Evolutionary conservation across 2,329 filamentous ascomycete genomes (phyloP), one percentile per base, ranked within the genome.

Genomic region (Chaetomium olivaceum): DNA sequence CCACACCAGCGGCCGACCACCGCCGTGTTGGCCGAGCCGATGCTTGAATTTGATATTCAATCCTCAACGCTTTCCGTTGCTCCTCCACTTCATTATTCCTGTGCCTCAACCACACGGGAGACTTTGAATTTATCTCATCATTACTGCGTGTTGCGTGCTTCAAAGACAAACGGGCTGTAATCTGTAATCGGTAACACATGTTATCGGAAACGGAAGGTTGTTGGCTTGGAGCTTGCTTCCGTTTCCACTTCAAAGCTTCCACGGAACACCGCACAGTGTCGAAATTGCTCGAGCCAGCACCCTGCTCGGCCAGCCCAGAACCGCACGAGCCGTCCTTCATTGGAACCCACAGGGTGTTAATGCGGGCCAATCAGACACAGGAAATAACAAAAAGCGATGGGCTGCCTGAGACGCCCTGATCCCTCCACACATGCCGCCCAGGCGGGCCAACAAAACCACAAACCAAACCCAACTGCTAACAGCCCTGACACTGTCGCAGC

Each of bases 381-480:
- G 6, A 3, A 55, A 27, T 50, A 25, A 9, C 27, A 19, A 36
- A 33, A 39, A 58, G 16, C 57, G 23, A 58, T 11, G 23, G 36
- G 57, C 7, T 14, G 25, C 33, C 36, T 27, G 39, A 58, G 56
- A 43, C 57, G 57, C 36, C 57, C 57, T 58, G 36, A 58, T 58
- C 57, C 36, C 23, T 46, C 33, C 39, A 19, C 46, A 27, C 25
- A 31, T 57, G 21, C 56, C 46, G 58, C 43, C 50, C 31, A 31
- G 27, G 27, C 43, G 60, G 60, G 27, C 60, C 60, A 48, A 62
- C 60, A 29, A 57, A 16, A 33, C 31, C 25, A n/a, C 19, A 57
- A 60, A 21, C 58, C 43, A 60, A 43, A 39, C 33, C 46, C 58
- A 61, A 52, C 43, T 25, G 25, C 58, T 59, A 27, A 59, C 54